These are phyloP conservation scores for Dictyostelium citrinum DNA, from an alignment of 78 protist species.

Conservation along the genomic window DNA sequence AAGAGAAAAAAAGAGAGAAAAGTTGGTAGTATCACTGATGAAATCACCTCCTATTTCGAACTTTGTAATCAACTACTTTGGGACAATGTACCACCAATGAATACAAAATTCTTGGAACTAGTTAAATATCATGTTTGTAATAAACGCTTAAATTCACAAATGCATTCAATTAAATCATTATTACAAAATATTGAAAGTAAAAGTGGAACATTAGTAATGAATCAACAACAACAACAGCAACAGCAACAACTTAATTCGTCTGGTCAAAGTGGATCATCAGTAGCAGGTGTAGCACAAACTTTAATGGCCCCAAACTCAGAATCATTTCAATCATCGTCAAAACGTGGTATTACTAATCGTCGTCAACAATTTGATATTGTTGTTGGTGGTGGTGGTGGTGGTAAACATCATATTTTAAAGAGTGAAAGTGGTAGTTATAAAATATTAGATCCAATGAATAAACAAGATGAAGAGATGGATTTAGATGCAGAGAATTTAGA, in stretches of 20 bases:
- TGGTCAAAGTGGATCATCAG: not conserved
- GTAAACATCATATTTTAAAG: not conserved
- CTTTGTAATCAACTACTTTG: conserved; percentile 50
- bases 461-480: conserved; percentile 55
- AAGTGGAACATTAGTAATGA: not conserved
- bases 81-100: conserved; percentile 38
- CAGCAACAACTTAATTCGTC: not conserved
- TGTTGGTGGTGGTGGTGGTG: not conserved
- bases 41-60: conserved; percentile 17
- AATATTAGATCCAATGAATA: not conserved
- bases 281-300: not conserved
- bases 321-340: not conserved
- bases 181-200: conserved; percentile 15
- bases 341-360: not conserved
- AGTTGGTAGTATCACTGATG: conserved; percentile 32
- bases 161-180: conserved; percentile 4
- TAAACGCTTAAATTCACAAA: not conserved
- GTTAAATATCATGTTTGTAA: conserved; percentile 27
- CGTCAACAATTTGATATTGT: not conserved
- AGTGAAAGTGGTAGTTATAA: not conserved
- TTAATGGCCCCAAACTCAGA: not conserved
- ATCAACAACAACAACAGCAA: not conserved
- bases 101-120: not conserved
- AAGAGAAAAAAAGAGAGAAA: conserved; percentile 1
- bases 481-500: conserved; percentile 57